Percentiles rank a stretch among this genome's conserved stretches.
phyloP scores from a whole-genome alignment of 441 rosid species.

The Pelargonium myrrhifolium region DNA sequence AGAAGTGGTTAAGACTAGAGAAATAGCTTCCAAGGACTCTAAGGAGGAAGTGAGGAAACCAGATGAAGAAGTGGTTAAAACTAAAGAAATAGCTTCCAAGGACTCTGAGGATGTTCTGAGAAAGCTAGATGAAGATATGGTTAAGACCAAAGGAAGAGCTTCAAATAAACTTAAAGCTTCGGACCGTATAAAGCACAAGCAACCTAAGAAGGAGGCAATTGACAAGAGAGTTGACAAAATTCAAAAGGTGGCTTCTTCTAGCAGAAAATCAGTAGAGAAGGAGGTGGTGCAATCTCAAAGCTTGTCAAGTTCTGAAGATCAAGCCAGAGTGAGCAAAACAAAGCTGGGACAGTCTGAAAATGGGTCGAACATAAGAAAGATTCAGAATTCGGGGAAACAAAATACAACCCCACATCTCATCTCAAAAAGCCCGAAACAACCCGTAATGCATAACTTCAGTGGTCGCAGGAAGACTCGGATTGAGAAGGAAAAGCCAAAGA shows the following conservation, averaged over 20 bases:
- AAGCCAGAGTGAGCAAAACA: constrained; percentile 21
- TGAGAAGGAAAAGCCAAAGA: constrained; percentile 24
- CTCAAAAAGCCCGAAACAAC: constrained; percentile 16
- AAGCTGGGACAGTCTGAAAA: constrained; percentile 31
- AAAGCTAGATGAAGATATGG: constrained; percentile 33
- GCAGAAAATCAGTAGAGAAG: constrained; percentile 29
- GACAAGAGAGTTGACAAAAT: constrained; percentile 28
- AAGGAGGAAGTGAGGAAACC: constrained; percentile 23
- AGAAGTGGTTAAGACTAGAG: background rate
- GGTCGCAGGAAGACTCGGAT: constrained; percentile 17
- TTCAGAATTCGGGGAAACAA: constrained; percentile 18
- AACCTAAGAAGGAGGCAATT: constrained; percentile 19
- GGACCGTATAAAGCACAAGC: constrained; percentile 23
- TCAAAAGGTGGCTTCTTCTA: constrained; percentile 24
- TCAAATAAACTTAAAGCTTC: constrained; percentile 28
- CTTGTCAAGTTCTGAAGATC: constrained; percentile 30
- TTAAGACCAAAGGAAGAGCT: constrained; percentile 23
- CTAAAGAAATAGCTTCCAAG: constrained; percentile 6
- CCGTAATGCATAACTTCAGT: constrained; percentile 9
- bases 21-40: constrained; percentile 12
- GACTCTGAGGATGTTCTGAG: constrained; percentile 21
- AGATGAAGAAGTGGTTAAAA: constrained; percentile 23
- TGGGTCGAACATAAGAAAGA: constrained; percentile 25
- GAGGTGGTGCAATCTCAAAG: constrained; percentile 33
- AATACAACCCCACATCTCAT: constrained; percentile 18